Conservation (phyloP, 495 filamentous ascomycete species). For the Hypoxylon intermedium region DNA sequence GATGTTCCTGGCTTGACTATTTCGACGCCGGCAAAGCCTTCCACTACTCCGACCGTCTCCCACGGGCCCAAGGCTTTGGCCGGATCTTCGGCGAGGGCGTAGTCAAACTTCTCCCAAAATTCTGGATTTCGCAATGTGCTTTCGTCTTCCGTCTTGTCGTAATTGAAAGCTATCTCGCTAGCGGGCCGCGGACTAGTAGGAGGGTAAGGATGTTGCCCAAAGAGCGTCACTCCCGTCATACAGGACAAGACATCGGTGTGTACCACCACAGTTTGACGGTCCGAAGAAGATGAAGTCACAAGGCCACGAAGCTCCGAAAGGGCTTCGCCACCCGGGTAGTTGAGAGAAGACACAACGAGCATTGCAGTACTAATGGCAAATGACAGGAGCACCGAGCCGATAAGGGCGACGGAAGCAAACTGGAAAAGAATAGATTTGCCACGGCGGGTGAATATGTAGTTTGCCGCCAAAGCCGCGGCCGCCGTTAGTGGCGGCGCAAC, state of each 20-base stretch:
- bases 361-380: slow-evolving; percentile 67
- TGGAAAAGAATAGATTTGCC: slow-evolving; percentile 63
- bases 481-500: slow-evolving; percentile 81
- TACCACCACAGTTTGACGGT: slow-evolving; percentile 51
- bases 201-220: slow-evolving; percentile 61
- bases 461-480: slow-evolving; percentile 73
- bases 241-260: slow-evolving; percentile 88
- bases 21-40: slow-evolving; percentile 74
- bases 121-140: slow-evolving; percentile 58
- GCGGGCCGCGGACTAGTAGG: slow-evolving; percentile 19
- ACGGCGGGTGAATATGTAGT: slow-evolving; percentile 74
- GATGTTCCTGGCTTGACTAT: slow-evolving; percentile 60
- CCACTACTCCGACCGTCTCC: slow-evolving; percentile 71
- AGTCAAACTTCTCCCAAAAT: slow-evolving; percentile 88
- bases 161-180: slow-evolving; percentile 43
- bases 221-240: slow-evolving; percentile 93
- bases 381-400: slow-evolving; percentile 63
- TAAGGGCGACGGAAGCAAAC: slow-evolving; percentile 62
- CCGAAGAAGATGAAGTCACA: slow-evolving; percentile 49
- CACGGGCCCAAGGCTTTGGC: slow-evolving; percentile 63
- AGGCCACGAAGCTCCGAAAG: slow-evolving; percentile 61
- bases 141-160: slow-evolving; percentile 72
- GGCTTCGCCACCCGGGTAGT: slow-evolving; percentile 87
- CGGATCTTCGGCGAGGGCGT: slow-evolving; percentile 74
- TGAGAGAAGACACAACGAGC: slow-evolving; percentile 76